Conservation (phyloP, 2,329 filamentous ascomycete species). For the Dichotomopilus funicola region DNA sequence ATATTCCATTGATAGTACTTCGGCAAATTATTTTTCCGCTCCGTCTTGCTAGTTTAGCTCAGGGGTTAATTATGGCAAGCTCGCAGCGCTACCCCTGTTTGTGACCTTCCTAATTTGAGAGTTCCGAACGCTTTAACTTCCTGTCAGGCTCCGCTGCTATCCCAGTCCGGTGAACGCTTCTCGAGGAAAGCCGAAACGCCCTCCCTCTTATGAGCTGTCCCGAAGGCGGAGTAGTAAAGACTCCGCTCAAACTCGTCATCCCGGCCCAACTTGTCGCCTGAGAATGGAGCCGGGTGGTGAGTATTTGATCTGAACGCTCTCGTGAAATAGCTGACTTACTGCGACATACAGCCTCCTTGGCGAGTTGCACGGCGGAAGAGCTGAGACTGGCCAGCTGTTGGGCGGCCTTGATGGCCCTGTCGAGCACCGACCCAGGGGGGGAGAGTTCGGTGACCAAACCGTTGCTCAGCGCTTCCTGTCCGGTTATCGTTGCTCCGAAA, state of each 20-base stretch:
- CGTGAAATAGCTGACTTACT: background rate
- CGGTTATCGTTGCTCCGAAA: background rate
- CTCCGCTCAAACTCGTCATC: constrained; percentile 1
- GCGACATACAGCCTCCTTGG: background rate
- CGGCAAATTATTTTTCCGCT: too few species aligned
- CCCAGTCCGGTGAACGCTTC: background rate
- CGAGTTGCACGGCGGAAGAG: background rate
- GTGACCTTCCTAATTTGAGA: too few species aligned
- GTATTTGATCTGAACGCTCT: background rate
- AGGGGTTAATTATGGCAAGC: too few species aligned
- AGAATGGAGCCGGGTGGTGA: background rate
- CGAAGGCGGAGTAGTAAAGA: constrained; percentile 2
- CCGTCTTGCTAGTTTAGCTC: too few species aligned
- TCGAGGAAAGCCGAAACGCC: background rate
- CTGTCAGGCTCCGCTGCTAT: background rate
- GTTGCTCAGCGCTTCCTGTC: background rate
- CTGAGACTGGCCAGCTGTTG: background rate
- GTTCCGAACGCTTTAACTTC: too few species aligned
- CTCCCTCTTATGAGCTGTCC: background rate
- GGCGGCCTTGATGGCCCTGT: background rate
- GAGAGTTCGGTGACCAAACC: background rate
- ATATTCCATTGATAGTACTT: too few species aligned
- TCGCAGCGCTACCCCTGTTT: too few species aligned
- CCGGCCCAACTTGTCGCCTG: background rate
- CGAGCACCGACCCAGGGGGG: background rate